phyloP scores from a whole-genome alignment of 1,284 basidiomycete genomes.

The Kwoniella shivajii region DNA sequence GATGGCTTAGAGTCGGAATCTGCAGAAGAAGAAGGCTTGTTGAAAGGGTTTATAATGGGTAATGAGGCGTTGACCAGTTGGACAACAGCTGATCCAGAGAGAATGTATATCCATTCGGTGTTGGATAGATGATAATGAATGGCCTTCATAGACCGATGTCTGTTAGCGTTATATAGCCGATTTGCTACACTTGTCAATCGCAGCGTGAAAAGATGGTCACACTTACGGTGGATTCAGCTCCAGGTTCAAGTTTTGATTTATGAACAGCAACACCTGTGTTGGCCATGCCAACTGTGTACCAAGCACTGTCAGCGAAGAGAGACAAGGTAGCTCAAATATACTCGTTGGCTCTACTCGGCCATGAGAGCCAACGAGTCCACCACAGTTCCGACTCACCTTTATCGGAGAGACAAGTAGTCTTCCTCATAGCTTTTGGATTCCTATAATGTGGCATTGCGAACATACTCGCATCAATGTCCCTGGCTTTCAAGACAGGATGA shows the following conservation, averaged over 20 bases:
- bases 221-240: slow-evolving; percentile 23
- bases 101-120: slow-evolving; percentile 35
- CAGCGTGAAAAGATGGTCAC: neutral
- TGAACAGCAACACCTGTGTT: slow-evolving; percentile 24
- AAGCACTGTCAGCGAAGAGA: neutral
- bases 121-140: slow-evolving; percentile 30
- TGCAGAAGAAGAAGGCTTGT: neutral
- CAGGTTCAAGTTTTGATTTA: slow-evolving; percentile 21
- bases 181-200: neutral
- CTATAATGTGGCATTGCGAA: neutral
- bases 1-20: neutral
- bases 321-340: neutral
- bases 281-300: slow-evolving; percentile 16
- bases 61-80: slow-evolving; percentile 19
- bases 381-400: neutral
- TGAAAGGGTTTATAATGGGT: neutral
- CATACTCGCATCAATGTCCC: neutral
- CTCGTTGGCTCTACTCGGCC: neutral
- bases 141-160: neutral
- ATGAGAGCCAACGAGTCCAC: neutral
- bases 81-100: slow-evolving; percentile 19
- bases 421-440: neutral
- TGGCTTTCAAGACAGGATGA: slow-evolving; percentile 1
- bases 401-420: slow-evolving; percentile 4
- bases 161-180: neutral